Conservation (phyloP, 306 rosid species). For the Cucurbita moschata region DNA sequence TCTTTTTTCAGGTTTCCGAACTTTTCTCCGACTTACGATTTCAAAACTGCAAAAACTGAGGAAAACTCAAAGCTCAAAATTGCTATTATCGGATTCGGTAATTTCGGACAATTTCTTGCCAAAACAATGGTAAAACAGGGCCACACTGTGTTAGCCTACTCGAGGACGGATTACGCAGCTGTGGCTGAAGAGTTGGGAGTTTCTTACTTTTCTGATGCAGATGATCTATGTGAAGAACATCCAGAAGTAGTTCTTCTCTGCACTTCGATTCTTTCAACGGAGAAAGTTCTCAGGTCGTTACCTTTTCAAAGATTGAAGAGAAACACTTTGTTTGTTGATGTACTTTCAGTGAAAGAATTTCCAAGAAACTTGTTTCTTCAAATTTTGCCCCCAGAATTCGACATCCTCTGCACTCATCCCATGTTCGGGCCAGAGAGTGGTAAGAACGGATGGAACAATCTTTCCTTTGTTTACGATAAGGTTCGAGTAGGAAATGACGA, state of each 20-base stretch:
- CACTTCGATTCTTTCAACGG: slow-evolving; percentile 77
- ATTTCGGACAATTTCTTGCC: slow-evolving; percentile 86
- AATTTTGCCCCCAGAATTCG: slow-evolving; percentile 43
- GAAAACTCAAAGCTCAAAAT: slow-evolving; percentile 47
- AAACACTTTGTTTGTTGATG: slow-evolving; percentile 80
- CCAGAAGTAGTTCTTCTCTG: slow-evolving; percentile 82
- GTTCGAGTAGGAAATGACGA: slow-evolving; percentile 47
- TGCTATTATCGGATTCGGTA: slow-evolving; percentile 75
- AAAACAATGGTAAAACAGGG: slow-evolving; percentile 52
- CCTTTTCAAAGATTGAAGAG: slow-evolving; percentile 71
- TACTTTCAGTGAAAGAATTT: slow-evolving; percentile 80
- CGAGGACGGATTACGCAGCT: slow-evolving; percentile 55
- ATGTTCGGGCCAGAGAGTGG: slow-evolving; percentile 99
- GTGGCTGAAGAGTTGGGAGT: slow-evolving; percentile 50
- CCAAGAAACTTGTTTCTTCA: slow-evolving; percentile 69
- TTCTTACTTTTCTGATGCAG: slow-evolving; percentile 40
- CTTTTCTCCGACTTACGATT: slow-evolving; percentile 5
- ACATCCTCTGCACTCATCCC: slow-evolving; percentile 82
- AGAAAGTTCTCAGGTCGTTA: slow-evolving; percentile 54
- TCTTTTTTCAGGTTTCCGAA: slow-evolving; percentile 20
- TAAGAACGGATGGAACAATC: slow-evolving; percentile 61
- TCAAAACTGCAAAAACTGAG: slow-evolving; percentile 13
- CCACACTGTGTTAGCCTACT: slow-evolving; percentile 61
- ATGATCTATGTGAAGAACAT: slow-evolving; percentile 83
- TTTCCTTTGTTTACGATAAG: slow-evolving; percentile 61